Percentiles rank a stretch among this genome's conserved stretches.
Conservation (phyloP, 2,329 filamentous ascomycete species). For the Aspergillus piperis region DNA sequence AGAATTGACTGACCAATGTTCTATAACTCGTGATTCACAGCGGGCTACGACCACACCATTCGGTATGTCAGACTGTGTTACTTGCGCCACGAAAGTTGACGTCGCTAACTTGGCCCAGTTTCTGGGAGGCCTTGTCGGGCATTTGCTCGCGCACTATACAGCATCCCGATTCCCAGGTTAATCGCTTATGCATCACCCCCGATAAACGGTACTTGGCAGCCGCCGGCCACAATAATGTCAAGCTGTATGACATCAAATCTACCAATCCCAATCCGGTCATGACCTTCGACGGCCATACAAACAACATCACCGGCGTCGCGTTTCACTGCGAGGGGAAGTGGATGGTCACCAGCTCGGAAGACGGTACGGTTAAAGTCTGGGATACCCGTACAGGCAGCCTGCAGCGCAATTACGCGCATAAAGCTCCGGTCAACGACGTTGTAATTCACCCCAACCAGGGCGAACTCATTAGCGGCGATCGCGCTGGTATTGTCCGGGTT, state of each 20-base stretch:
- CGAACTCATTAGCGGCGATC: constrained; percentile 94
- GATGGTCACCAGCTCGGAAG: constrained; percentile 98
- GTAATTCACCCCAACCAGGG: constrained; percentile 99
- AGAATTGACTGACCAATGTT: constrained; percentile 12
- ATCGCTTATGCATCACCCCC: constrained; percentile 95
- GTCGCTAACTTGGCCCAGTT: constrained; percentile 55
- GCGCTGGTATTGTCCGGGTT: constrained; percentile 86
- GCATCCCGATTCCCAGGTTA: constrained; percentile 96
- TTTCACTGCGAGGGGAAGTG: constrained; percentile 99
- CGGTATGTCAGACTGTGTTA: constrained; percentile 51
- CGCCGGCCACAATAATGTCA: constrained; percentile 79
- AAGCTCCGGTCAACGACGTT: constrained; percentile 88
- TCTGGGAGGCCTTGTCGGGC: constrained; percentile 97
- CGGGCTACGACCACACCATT: constrained; percentile 75
- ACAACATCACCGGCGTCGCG: constrained; percentile 92
- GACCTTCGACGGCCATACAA: constrained; percentile 93
- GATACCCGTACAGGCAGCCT: constrained; percentile 83
- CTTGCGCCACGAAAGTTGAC: not conserved
- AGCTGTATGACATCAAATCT: constrained; percentile 97
- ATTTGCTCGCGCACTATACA: constrained; percentile 98
- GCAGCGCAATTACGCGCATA: constrained; percentile 91
- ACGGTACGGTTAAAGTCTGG: constrained; percentile 97
- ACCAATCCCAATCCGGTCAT: constrained; percentile 93
- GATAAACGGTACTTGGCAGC: constrained; percentile 95
- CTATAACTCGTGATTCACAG: constrained; percentile 40